Evolutionary conservation across 2,329 filamentous ascomycete genomes (phyloP), one percentile per base, ranked within the genome.

Genomic region (Colletotrichum kahawae): DNA sequence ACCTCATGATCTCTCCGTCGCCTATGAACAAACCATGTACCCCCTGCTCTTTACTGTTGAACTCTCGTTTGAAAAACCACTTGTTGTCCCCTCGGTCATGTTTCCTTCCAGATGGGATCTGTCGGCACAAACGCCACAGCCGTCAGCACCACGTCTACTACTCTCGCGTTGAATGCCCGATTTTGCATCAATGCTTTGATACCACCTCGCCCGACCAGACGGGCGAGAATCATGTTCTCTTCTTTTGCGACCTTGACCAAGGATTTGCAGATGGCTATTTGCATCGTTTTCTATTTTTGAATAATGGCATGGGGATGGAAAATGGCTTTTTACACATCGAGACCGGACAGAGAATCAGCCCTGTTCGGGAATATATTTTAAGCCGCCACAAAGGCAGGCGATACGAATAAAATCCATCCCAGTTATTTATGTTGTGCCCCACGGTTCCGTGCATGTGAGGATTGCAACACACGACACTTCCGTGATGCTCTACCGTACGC

Each of bases 131-230:
- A 1, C 6, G 63, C 29, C 73, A 34, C 29, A 43, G 34, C 34
- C 16, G 21, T 33, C 38, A 57, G 18, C 57, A 51, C 24, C 63
- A 21, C 59, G 29, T 54, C 33, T 29, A 57, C 33, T n/a, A 57
- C 54, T 59, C 63, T n/a, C 27, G 31, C 64, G 24, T 48, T 74
- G 71, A 48, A 38, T 59, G 34, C 63, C 33, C 72, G 43, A 10
- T 68, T 69, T 65, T 36, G n/a, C 56, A 64, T 33, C 31, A 34
- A 36, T 75, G 69, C 59, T 73, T 64, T 73, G 73, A 75, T 75
- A 75, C 70, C 73, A 75, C 70, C 57, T 71, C 57, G 56, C 64
- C 70, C 63, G 24, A 34, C 27, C 38, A 73, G 69, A 63, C 27
- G 63, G 70, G 70, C 36, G 7, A 68, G 57, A 18, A 75, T 73